Conservation (phyloP, 2,329 filamentous ascomycete genomes). For the Colletotrichum endophyticum region DNA sequence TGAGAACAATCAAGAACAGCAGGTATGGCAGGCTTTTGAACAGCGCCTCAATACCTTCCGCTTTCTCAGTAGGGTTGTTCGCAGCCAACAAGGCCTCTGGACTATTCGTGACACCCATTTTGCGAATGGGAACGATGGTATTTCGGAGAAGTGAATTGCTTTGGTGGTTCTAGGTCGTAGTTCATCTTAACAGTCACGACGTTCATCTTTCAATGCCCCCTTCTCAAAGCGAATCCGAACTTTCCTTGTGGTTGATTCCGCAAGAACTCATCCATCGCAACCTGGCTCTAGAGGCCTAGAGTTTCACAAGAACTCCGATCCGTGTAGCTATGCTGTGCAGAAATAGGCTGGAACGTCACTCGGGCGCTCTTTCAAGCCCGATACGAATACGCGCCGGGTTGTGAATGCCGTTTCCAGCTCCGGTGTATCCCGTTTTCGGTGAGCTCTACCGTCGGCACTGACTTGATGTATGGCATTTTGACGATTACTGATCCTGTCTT, state of each 20-base stretch:
- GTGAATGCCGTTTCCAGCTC: not conserved
- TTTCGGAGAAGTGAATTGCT: rapidly evolving
- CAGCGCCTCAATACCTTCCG: not conserved
- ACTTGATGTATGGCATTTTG: not conserved
- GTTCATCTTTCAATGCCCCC: not conserved
- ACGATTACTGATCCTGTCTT: not conserved
- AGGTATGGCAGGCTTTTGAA: not conserved
- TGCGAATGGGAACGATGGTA: not conserved
- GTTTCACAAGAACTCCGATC: not conserved
- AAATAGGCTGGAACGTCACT: not conserved
- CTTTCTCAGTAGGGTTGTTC: rapidly evolving
- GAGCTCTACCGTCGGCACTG: not conserved
- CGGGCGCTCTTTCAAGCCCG: not conserved
- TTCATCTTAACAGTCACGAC: not conserved
- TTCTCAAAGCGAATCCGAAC: not conserved
- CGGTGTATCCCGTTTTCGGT: not conserved
- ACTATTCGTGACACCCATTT: not conserved
- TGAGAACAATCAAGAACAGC: rapidly evolving
- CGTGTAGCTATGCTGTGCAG: not conserved
- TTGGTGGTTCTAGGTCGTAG: not conserved
- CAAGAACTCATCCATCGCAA: not conserved
- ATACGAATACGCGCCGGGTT: not conserved
- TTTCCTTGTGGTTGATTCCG: not conserved
- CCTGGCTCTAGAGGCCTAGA: rapidly evolving
- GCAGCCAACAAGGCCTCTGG: not conserved